Evolutionary conservation across 257 asterid genomes (phyloP).

Genomic region (Capsicum baccatum): DNA sequence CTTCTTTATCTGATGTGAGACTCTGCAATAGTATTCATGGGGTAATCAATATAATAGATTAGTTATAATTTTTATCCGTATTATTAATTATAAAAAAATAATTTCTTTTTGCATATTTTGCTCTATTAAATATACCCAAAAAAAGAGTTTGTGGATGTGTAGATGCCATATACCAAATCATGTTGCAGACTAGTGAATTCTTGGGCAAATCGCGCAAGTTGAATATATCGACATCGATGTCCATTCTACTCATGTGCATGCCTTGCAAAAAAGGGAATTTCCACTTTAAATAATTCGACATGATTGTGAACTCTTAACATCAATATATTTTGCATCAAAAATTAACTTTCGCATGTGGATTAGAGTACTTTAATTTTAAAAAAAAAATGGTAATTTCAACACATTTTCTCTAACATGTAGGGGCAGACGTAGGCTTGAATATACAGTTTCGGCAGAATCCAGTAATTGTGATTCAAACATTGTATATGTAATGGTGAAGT

Average conservation of each 20-base stretch:
- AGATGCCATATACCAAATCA: not conserved
- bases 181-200: not conserved
- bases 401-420: not conserved
- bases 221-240: not conserved
- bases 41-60: not conserved
- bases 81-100: too few species aligned
- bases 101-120: not conserved
- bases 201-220: not conserved
- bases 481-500: not conserved
- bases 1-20: not conserved
- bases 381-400: not conserved
- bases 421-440: not conserved
- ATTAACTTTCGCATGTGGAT: not conserved
- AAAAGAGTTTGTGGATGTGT: not conserved
- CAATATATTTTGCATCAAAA: not conserved
- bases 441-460: not conserved
- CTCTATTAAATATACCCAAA: not conserved
- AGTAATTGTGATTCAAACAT: not conserved
- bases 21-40: too few species aligned
- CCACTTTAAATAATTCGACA: not conserved
- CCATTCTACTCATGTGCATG: not conserved
- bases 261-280: not conserved
- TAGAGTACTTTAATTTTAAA: not conserved
- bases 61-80: too few species aligned
- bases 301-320: not conserved